phyloP scores from a whole-genome alignment of 2,329 filamentous ascomycete genomes.

The Purpureocillium lavendulum region DNA sequence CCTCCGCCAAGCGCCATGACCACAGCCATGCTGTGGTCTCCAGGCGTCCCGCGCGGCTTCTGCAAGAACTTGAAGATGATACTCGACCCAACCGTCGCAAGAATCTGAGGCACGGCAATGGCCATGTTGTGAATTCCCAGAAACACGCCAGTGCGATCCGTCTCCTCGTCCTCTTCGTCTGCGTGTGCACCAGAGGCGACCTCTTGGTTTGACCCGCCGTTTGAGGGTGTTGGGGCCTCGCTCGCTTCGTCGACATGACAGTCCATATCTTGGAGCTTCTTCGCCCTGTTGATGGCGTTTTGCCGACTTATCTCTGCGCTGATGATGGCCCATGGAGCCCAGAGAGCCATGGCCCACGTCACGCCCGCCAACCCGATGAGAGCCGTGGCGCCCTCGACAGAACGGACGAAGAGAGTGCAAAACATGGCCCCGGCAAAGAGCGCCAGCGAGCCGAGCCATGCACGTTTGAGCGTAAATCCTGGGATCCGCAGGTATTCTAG shows the following conservation, averaged over 20 bases:
- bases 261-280: conserved; percentile 16
- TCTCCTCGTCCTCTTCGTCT: conserved; percentile 35
- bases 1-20: conserved; percentile 78
- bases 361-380: conserved; percentile 78
- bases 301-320: conserved; percentile 83
- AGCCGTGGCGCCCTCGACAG: conserved; percentile 62
- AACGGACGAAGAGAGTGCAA: conserved; percentile 69
- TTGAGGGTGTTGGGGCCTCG: conserved; percentile 2
- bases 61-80: conserved; percentile 79
- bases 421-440: conserved; percentile 78
- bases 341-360: conserved; percentile 86
- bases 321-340: conserved; percentile 94
- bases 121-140: conserved; percentile 95
- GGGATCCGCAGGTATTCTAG: conserved; percentile 64
- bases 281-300: conserved; percentile 48
- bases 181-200: background rate
- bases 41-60: conserved; percentile 75
- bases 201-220: background rate
- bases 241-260: conserved; percentile 4
- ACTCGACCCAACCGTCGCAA: conserved; percentile 78
- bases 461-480: conserved; percentile 76
- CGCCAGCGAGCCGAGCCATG: conserved; percentile 81
- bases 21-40: conserved; percentile 80
- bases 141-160: conserved; percentile 80
- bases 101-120: conserved; percentile 82